Evolutionary conservation across 257 asterid genomes (phyloP), one percentile per base, ranked within the genome.

Genomic region (Cruciata laevipes): DNA sequence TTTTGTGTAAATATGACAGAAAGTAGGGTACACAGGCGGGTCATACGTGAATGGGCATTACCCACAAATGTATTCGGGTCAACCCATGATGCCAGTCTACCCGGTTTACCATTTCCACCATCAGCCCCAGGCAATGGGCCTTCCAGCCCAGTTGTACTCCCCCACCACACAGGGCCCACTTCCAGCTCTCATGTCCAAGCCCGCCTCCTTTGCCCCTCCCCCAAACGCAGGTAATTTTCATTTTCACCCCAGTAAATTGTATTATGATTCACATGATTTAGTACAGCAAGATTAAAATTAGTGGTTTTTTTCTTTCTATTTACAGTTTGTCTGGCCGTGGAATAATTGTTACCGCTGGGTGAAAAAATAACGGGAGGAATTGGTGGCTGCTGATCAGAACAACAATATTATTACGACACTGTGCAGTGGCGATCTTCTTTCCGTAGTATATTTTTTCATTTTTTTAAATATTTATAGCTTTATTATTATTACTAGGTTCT

Each of bases 291-390:
- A 1, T 27, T 27, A 27, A 27, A 27, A 27, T 27, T 27, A 1
- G 30, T 27, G 30, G 30, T 2, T 30, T 3, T 11, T 4, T 76
- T 55, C 55, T 53, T 20, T 58, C 69, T 59, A 66, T 60, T 69
- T 61, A 63, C 91, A 88, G 96, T 84, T 81, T 90, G 95, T 65
- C 77, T 85, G 87, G 88, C 89, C 76, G 95, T 90, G 89, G 95
- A 88, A 79, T 68, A 55, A 73, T 82, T 78, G 83, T 82, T 59
- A 56, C 78, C 58, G 55, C 77, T 78, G 70, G 73, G 66, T 65
- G 81, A 67, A 77, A 76, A 65, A 73, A 53, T 60, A 59, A 25
- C 69, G 66, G 49, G 57, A 17, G 27, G 35, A 62, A 73, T 62
- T 20, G 76, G 49, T 42, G 77, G 77, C 65, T 77, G 85, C 95